Percentiles rank a stretch among this genome's conserved stretches.
phyloP scores from a whole-genome alignment of 139 green algal genomes.

The Chlorella sp. region DNA sequence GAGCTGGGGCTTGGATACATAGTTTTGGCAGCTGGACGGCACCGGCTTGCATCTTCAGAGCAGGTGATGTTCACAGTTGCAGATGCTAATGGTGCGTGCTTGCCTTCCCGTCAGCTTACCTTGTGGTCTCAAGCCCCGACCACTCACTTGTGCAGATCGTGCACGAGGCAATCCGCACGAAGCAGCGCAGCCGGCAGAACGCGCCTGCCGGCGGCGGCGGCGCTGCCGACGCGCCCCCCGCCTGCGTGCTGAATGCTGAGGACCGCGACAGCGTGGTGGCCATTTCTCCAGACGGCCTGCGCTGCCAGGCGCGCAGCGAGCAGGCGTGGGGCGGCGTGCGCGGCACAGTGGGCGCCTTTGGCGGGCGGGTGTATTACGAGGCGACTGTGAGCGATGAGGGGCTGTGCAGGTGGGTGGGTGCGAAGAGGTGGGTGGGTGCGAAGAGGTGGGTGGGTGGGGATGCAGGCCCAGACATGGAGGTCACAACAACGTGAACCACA shows the following conservation, averaged over 20 bases:
- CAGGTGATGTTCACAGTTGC: too few species aligned
- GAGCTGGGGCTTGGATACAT: neutral
- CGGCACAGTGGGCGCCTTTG: constrained; percentile 56
- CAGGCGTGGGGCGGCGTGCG: constrained; percentile 68
- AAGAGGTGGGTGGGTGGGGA: neutral
- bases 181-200: constrained; percentile 7
- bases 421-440: neutral
- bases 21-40: too few species aligned
- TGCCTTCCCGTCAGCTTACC: too few species aligned
- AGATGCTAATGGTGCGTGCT: too few species aligned
- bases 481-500: too few species aligned
- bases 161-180: constrained; percentile 15
- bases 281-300: constrained; percentile 58
- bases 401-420: constrained; percentile 51
- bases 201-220: neutral
- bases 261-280: constrained; percentile 72
- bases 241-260: constrained; percentile 51
- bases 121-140: too few species aligned
- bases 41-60: too few species aligned
- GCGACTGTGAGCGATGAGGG: constrained; percentile 75
- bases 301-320: constrained; percentile 65
- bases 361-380: constrained; percentile 67
- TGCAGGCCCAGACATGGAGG: too few species aligned
- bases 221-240: too few species aligned
- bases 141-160: neutral